Base-by-base conservation (phyloP, 176 grass and related monocot genomes). In the Zizania latifolia region DNA sequence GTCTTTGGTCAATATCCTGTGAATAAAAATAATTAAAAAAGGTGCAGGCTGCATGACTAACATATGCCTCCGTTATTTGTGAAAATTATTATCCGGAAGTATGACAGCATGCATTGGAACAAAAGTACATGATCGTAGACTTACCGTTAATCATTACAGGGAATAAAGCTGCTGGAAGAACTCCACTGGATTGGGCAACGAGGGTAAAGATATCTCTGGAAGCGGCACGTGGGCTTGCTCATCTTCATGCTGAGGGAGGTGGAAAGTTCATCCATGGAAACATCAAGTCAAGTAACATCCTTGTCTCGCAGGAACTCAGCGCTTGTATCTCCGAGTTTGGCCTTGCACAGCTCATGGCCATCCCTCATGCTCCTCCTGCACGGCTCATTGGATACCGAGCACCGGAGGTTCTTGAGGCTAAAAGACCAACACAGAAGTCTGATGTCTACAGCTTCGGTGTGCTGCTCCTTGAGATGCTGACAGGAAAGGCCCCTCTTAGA, bases 381-480 rank as follows among this genome's bases (percentile, higher is more conserved):
- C 81, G 88, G 30, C 70, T 81, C 3, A 67, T 88, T 12, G 94
- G 94, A 0, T 98, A 98, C 75, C 94, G 89, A 3, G 86, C 94
- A 10, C 94, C 91, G 0, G 94, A 98, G 84, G 88, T 94, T n/a
- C 62, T 90, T 6, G 86, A 89, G 74, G 76, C 81, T 11, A 90
- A 81, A 44, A 87, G 68, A 28, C 81, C 81, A 36, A 92, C 94
- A 1, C 90, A 92, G 48, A 87, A 94, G 48, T 98, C 94, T 0
- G 94, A 98, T 0, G 91, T 94, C 74, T 98, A 98, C 86, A 98
- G 91, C 78, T 98, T 90, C 22, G 94, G 94, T 8, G 94, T 98
- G 36, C 78, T 98, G 35, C 84, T 98, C 4, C 82, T 98, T 0
- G 94, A 98, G 72, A 83, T 98, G 76, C 84, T 98, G 17, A 94